Conservation (phyloP, 495 filamentous ascomycete genomes). For the Talaromyces trachyspermus region DNA sequence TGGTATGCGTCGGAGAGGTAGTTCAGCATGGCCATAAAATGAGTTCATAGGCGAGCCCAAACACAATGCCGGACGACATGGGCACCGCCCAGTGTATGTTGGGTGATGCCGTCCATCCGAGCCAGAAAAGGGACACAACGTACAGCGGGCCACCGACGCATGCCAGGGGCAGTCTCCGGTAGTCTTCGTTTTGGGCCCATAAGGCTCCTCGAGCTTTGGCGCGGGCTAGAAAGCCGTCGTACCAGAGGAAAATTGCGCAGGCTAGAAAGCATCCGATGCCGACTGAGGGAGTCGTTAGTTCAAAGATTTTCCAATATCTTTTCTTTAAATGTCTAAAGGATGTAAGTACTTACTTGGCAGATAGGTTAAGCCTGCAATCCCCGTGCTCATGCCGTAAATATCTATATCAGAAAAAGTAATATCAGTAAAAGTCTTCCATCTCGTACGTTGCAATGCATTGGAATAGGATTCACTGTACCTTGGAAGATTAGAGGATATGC, state of each 20-base stretch:
- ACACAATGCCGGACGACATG: conserved; percentile 29
- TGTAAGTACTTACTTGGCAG: conserved; percentile 23
- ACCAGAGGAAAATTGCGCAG: conserved; percentile 31
- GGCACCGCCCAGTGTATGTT: conserved; percentile 34
- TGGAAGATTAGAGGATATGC: conserved; percentile 61
- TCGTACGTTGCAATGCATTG: too few species aligned
- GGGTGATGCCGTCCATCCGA: conserved; percentile 31
- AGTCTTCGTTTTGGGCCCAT: conserved; percentile 34
- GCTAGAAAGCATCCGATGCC: conserved; percentile 25
- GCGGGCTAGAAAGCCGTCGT: conserved; percentile 27
- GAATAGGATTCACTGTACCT: too few species aligned
- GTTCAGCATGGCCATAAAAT: conserved; percentile 43
- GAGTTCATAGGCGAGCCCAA: conserved; percentile 32
- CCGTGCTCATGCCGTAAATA: conserved; percentile 30
- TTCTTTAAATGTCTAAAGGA: not conserved
- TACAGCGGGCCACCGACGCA: conserved; percentile 33
- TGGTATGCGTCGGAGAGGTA: conserved; percentile 42
- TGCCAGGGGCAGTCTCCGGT: conserved; percentile 33
- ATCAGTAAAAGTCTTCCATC: too few species aligned
- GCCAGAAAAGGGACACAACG: conserved; percentile 32
- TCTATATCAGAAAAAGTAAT: conserved; percentile 13
- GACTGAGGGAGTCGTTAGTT: conserved; percentile 13
- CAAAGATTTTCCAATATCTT: not conserved
- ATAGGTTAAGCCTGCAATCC: conserved; percentile 26
- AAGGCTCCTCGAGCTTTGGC: conserved; percentile 27